Evolutionary conservation across 495 filamentous ascomycete genomes (phyloP).

Genomic region (Penicilliopsis zonata): DNA sequence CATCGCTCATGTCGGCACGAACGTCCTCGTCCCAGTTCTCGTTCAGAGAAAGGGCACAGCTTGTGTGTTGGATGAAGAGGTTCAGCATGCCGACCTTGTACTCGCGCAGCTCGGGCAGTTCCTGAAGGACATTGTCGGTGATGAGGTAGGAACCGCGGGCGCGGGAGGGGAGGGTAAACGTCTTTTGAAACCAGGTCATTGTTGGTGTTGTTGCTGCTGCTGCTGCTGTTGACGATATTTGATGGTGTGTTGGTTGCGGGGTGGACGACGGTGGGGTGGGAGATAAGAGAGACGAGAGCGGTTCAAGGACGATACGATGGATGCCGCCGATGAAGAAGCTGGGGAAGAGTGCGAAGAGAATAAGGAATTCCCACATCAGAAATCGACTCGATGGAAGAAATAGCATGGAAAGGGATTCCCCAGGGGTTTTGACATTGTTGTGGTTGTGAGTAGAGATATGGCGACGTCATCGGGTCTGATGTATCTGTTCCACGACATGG

Average conservation of each 20-base stretch:
- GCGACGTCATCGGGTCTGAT: too few relatives aligned
- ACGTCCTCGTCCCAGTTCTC: constrained; percentile 91
- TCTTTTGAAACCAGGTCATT: constrained; percentile 74
- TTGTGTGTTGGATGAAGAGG: constrained; percentile 86
- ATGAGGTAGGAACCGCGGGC: constrained; percentile 83
- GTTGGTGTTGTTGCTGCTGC: constrained; percentile 3
- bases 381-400: too few relatives aligned
- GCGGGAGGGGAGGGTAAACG: constrained; percentile 58
- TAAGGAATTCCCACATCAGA: too few relatives aligned
- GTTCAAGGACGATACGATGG: background rate
- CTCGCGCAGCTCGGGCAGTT: constrained; percentile 60
- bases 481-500: too few relatives aligned
- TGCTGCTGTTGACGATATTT: background rate
- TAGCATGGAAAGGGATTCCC: too few relatives aligned
- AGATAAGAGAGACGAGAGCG: background rate
- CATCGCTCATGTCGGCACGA: constrained; percentile 81
- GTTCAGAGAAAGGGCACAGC: constrained; percentile 74
- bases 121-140: constrained; percentile 54
- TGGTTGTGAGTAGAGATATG: too few relatives aligned
- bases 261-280: constrained; percentile 1
- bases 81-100: constrained; percentile 84
- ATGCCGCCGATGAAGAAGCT: background rate
- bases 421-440: too few relatives aligned
- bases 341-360: background rate
- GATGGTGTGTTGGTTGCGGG: background rate